These are phyloP conservation scores for Candolleomyces aberdarensis DNA, from an alignment of 768 basidiomycete genomes.

Conservation along the genomic window DNA sequence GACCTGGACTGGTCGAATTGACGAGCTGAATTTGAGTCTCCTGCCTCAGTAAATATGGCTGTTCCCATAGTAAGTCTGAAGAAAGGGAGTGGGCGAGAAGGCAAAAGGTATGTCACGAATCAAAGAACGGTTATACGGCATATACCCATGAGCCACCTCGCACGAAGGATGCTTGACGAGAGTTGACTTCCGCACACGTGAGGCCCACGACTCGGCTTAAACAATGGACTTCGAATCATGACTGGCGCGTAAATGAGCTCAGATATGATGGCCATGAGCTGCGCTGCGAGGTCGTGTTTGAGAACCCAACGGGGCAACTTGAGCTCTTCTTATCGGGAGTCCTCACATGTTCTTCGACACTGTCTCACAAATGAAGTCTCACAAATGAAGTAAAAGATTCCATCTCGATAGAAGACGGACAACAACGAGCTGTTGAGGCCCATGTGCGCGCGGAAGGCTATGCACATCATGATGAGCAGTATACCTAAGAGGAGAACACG, in stretches of 20 bases:
- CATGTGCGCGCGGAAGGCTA: too few relatives aligned
- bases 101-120: conserved; percentile 42
- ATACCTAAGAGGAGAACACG: too few relatives aligned
- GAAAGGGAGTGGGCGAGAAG: background rate
- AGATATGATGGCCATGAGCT: conserved; percentile 44
- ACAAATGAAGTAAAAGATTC: too few relatives aligned
- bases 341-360: too few relatives aligned
- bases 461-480: too few relatives aligned
- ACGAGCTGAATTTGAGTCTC: conserved; percentile 33
- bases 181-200: conserved; percentile 22
- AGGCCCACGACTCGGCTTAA: conserved; percentile 63
- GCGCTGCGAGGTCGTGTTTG: conserved; percentile 51
- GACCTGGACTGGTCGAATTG: conserved; percentile 32
- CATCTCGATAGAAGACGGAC: too few relatives aligned
- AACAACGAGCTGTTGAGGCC: too few relatives aligned
- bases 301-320: too few relatives aligned
- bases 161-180: conserved; percentile 33
- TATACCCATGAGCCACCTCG: conserved; percentile 52
- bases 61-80: background rate
- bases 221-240: conserved; percentile 27
- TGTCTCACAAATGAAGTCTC: too few relatives aligned
- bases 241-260: conserved; percentile 39
- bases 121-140: conserved; percentile 60
- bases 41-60: conserved; percentile 37
- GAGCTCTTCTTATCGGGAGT: too few relatives aligned